A percentile compares a stretch with the other conserved stretches of the same genome.
These are phyloP conservation scores for Kluyveromyces sp. DNA, from an alignment of 1,139 yeast genomes.

Conservation along the genomic window DNA sequence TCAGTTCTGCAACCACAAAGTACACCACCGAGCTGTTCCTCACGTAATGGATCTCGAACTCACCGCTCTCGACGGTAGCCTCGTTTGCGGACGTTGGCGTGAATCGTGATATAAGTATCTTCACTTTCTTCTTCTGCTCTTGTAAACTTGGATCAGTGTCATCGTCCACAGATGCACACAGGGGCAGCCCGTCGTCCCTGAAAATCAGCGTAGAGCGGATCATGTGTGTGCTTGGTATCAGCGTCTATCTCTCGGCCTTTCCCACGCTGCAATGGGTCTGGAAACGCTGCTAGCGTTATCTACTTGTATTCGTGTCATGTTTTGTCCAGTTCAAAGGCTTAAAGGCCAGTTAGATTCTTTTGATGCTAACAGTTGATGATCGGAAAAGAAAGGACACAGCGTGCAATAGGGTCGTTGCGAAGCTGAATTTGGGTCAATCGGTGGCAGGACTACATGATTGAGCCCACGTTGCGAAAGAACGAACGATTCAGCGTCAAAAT, in stretches of 20 bases:
- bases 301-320: too few species aligned
- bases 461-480: too few species aligned
- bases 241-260: neutral
- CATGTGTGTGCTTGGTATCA: constrained; percentile 32
- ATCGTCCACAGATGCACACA: constrained; percentile 91
- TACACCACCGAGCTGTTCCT: constrained; percentile 61
- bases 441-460: too few species aligned
- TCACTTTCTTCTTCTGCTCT: constrained; percentile 82
- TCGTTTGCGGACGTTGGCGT: constrained; percentile 76
- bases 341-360: too few species aligned
- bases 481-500: too few species aligned
- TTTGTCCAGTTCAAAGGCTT: too few species aligned
- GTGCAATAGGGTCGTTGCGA: too few species aligned
- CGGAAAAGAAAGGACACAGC: too few species aligned
- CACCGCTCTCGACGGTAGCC: constrained; percentile 78
- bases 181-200: constrained; percentile 74
- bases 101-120: constrained; percentile 67
- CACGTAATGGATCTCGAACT: constrained; percentile 69
- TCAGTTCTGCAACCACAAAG: constrained; percentile 65
- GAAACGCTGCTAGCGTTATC: too few species aligned
- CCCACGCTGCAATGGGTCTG: too few species aligned
- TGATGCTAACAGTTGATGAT: too few species aligned
- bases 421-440: too few species aligned
- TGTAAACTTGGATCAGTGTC: constrained; percentile 48
- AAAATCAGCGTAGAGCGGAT: constrained; percentile 68